These are phyloP conservation scores for Patellifolia procumbens DNA, from an alignment of 179 eudicot genomes.

Conservation along the genomic window DNA sequence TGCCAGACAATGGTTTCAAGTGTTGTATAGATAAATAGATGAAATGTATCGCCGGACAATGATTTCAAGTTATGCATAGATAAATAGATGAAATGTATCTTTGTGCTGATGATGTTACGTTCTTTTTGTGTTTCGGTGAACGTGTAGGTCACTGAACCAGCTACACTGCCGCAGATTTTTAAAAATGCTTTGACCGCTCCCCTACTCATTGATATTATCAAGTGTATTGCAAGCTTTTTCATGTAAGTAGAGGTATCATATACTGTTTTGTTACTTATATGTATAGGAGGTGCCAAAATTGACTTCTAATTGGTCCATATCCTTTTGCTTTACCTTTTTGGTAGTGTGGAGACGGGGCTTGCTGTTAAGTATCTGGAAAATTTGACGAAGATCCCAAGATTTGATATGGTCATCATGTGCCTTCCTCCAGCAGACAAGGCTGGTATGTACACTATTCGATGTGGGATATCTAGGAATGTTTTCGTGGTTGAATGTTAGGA, in stretches of 20 bases:
- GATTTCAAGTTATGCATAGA: too few species aligned
- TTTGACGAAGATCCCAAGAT: conserved; percentile 70
- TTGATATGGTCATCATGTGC: conserved; percentile 84
- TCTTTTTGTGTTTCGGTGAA: conserved; percentile 16
- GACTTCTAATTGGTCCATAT: not conserved
- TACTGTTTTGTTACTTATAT: not conserved
- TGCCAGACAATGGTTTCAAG: not conserved
- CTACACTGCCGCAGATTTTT: conserved; percentile 69
- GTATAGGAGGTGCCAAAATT: not conserved
- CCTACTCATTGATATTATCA: conserved; percentile 65
- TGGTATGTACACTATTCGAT: conserved; percentile 51
- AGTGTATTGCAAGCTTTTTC: conserved; percentile 68
- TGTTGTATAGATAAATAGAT: not conserved
- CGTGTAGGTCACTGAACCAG: conserved; percentile 74
- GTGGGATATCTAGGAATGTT: not conserved
- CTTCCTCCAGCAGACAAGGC: conserved; percentile 70
- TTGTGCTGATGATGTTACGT: conserved; percentile 1
- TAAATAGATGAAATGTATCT: too few species aligned
- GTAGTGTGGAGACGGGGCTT: conserved; percentile 74
- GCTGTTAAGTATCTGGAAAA: conserved; percentile 67
- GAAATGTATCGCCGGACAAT: not conserved
- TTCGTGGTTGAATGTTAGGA: not conserved
- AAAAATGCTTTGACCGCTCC: conserved; percentile 85
- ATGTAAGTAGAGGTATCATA: conserved; percentile 41
- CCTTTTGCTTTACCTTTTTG: conserved; percentile 16